phyloP scores from a whole-genome alignment of 108 stramenopile genomes.

The Skeletonema potamos region DNA sequence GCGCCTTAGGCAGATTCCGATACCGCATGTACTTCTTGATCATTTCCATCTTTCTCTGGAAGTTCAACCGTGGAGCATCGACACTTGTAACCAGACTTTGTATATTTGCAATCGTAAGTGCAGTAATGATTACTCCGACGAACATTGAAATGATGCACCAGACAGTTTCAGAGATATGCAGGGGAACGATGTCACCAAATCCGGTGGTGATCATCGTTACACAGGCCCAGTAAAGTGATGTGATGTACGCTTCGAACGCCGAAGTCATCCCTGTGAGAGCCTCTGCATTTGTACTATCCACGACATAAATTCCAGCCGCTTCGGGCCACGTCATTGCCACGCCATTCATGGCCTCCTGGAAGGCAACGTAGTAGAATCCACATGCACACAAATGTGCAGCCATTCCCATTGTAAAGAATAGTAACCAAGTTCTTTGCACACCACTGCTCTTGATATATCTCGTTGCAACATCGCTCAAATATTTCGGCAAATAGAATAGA shows the following conservation, averaged over 20 bases:
- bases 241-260: conserved; percentile 24
- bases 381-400: conserved; percentile 52
- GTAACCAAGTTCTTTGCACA: conserved; percentile 35
- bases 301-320: conserved; percentile 18
- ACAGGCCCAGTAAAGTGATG: conserved; percentile 50
- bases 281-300: neutral
- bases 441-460: conserved; percentile 38
- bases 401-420: conserved; percentile 49
- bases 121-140: conserved; percentile 43
- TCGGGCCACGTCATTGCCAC: conserved; percentile 33
- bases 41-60: conserved; percentile 43
- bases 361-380: conserved; percentile 33
- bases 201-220: conserved; percentile 57
- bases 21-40: conserved; percentile 46
- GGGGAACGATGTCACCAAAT: conserved; percentile 52
- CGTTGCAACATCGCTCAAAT: conserved; percentile 12
- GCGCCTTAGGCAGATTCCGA: conserved; percentile 17
- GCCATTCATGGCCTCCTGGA: conserved; percentile 19
- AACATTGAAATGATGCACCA: conserved; percentile 50
- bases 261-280: conserved; percentile 5
- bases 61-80: conserved; percentile 32
- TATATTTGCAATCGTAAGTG: conserved; percentile 45
- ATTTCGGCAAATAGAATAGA: conserved; percentile 25
- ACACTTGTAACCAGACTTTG: conserved; percentile 39
- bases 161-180: conserved; percentile 31